Base-by-base conservation (phyloP, 2,329 filamentous ascomycete genomes). In the Penicillium italicum region DNA sequence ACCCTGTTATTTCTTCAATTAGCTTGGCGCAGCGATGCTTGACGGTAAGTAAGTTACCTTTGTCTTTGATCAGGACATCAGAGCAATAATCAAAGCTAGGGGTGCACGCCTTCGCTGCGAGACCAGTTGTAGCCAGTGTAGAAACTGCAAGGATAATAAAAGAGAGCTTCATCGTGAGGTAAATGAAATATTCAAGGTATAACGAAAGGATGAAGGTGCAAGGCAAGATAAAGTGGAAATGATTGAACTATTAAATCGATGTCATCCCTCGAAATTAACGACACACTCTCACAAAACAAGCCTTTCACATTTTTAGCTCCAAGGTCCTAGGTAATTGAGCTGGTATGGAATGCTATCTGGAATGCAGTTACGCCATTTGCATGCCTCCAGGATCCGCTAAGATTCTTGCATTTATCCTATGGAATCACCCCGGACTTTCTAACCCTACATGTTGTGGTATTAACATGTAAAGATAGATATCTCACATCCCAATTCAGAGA, bases 31-130 rank as follows among this genome's bases (percentile, higher is more conserved):
- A 10, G 11, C 16, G 14, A 40, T 16, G 18, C 2, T 12, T n/a
- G 26, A 26, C 4, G 11, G 14, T 12, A 28, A 22, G 30, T n/a
- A 12, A n/a, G 14, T 43, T 51, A 72, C 69, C 70, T 43, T 72
- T 70, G 2, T 60, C 61, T 16, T 65, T 60, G 20, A 70, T 62
- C 26, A 72, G 55, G 11, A 62, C 57, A 28, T 64, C 61, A 1
- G 70, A 65, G 56, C 70, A 72, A 54, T 72, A 72, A 47, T 72
- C 70, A 48, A 72, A 72, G 55, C 70, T 72, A 7, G 70, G 70
- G 0, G 68, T 71, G 47, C 70, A 72, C 18, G 66, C 62, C 50
- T 71, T 71, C 9, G 62, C 59, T 10, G 69, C 66, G 5, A 70
- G 28, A 14, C 62, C 55, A 8, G 62, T 56, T 12, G 63, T 50